Evolutionary conservation across 2,329 filamentous ascomycete genomes (phyloP), one percentile per base, ranked within the genome.

Genomic region (Apiospora koreana): DNA sequence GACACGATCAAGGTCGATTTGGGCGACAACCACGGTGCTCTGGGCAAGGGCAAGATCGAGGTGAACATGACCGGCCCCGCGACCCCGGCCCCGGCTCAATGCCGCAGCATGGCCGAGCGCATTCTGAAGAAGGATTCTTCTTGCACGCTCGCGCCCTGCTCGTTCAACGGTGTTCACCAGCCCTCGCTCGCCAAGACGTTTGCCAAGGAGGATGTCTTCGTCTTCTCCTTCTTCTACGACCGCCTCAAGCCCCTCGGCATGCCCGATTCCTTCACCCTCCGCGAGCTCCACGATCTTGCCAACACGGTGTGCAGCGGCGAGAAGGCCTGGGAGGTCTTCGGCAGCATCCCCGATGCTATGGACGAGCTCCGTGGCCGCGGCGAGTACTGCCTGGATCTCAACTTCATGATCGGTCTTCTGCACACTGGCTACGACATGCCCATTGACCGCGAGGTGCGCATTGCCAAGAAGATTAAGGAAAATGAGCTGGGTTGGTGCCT

Each of bases 341-440:
- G 87, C 69, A 88, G 88, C 70, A 87, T 98, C 28, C 91, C 92
- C 7, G 91, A 89, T 25, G 97, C 95, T 0, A 81, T 98, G 68
- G 87, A 92, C 1, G 94, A 98, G 84, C 87, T 99, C 42, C 84
- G 86, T 69, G 94, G 89, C 72, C 89, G 95, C 70, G 94, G 96
- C 2, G 95, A 99, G 82, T 93, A 92, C 82, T 99, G 96, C 83
- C 84, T 99, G 77, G 96, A 99, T 82, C 85, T 99, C 76, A 99
- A 94, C 85, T 99, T 98, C 79, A 98, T 98, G 94, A 84, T 97
- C 76, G 93, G 93, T 35, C 86, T 99, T 70, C 85, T 98, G 69
- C 95, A 98, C 82, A 97, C 94, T 7, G 96, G 96, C 3, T 99
- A 99, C 78, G 96, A 98, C 75, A 98, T 99, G 94, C 95, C 95